Conservation (phyloP, 2,329 filamentous ascomycete species). For the Plectosphaerella sp. region DNA sequence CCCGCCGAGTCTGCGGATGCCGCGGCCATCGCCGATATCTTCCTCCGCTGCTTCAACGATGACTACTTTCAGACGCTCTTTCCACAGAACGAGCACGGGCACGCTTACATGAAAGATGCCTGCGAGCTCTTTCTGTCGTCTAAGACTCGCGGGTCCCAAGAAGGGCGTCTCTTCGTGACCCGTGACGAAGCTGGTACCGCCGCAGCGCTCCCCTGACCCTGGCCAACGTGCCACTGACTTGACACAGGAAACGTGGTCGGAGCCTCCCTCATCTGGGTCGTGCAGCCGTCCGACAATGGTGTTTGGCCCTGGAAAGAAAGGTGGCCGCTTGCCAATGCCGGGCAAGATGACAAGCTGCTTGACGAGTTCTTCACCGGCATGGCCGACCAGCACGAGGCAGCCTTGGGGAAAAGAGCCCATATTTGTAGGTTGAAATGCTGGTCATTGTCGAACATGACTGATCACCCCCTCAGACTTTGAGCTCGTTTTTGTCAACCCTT, state of each 20-base stretch:
- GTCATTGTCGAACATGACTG: too few species aligned
- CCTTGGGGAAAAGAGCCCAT: conserved; percentile 10
- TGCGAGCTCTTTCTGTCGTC: conserved; percentile 6
- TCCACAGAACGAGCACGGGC: conserved; percentile 9
- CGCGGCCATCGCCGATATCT: conserved; percentile 6
- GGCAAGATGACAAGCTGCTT: conserved; percentile 8
- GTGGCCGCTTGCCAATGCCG: conserved; percentile 7
- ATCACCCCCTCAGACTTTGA: conserved; percentile 8
- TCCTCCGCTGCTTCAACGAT: conserved; percentile 9
- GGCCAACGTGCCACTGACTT: background rate
- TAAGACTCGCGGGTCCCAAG: conserved; percentile 2
- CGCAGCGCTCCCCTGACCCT: background rate
- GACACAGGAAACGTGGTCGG: conserved; percentile 1
- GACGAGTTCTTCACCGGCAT: conserved; percentile 12
- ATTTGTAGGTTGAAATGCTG: conserved; percentile 9
- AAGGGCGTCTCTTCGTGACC: conserved; percentile 8
- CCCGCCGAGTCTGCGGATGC: conserved; percentile 6
- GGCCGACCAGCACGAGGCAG: conserved; percentile 10
- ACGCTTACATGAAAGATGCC: conserved; percentile 4
- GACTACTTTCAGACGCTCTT: conserved; percentile 8
- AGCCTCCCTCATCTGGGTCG: conserved; percentile 6
- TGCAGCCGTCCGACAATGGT: conserved; percentile 6
- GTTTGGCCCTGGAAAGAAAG: conserved; percentile 9
- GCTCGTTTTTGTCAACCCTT: conserved; percentile 11
- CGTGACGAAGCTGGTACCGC: conserved; percentile 4